Base-by-base conservation (phyloP, 2,329 filamentous ascomycete species). In the Nemania sp. region DNA sequence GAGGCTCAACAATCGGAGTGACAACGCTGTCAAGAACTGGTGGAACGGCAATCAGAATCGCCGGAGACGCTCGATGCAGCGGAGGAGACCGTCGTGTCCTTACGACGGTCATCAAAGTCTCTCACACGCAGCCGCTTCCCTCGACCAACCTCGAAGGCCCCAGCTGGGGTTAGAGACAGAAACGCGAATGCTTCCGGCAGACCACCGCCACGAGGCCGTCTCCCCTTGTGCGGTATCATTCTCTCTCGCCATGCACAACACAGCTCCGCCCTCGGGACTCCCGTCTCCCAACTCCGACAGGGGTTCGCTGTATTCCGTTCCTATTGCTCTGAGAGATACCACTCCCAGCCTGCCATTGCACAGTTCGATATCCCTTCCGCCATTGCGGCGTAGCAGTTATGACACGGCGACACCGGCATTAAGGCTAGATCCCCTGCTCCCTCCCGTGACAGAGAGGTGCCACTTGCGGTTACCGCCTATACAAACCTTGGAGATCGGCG, bases 11-110 rank as follows among this genome's bases (percentile, higher is more conserved):
- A 92, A 92, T 66, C 89, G 93, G 71, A 96, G 92, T 75, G 93
- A 97, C 79, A 97, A 97, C 72, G 90, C 91, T 29, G 91, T 97
- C 65, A 97, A 97, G 85, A 97, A 97, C 76, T 97, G 92, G 92
- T 97, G 91, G 91, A 97, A 97, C 73, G 92, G 93, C 51, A 91
- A 89, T 73, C 90, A 93, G 83, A 97, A 97, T 78, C 87, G 92
- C 71, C 83, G 89, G 70, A 83, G 81, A 71, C 80, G 87, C 66
- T 74, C 80, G 54, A 73, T 78, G 64, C 79, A 73, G 64, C 78
- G 73, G 65, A 69, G 69, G 40, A 67, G 48, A 56, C 39, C 54
- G 56, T 63, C 62, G 55, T 65, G 46, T 39, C 65, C 57, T 68
- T 74, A 54, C 69, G 76, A 68, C 72, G 75, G 52, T 18, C 60